A percentile compares a stretch with the other conserved stretches of the same genome.
These are phyloP conservation scores for Suillus cothurnatus DNA, from an alignment of 768 basidiomycete species.

Conservation along the genomic window DNA sequence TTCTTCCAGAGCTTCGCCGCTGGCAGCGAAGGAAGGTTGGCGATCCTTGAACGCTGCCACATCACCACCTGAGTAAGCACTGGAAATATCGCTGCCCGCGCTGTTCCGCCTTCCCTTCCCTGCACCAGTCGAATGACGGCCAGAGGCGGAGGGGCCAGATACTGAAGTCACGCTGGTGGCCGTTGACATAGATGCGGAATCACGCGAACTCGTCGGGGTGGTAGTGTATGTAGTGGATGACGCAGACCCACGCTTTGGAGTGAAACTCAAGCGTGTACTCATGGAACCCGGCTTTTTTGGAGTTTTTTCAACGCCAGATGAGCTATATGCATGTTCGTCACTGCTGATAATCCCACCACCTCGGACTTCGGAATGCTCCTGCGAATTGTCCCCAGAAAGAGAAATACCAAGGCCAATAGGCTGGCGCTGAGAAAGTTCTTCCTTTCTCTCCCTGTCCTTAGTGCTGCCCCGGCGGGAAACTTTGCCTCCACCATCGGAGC, in stretches of 20 bases:
- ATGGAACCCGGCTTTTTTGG: constrained; percentile 63
- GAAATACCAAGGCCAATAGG: constrained; percentile 38
- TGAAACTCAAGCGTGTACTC: constrained; percentile 70
- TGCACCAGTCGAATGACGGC: constrained; percentile 63
- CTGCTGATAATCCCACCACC: constrained; percentile 51
- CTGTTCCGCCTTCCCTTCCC: constrained; percentile 77
- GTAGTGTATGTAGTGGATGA: constrained; percentile 87
- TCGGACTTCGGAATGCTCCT: constrained; percentile 45
- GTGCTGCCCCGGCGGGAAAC: constrained; percentile 39
- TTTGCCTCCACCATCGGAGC: constrained; percentile 35
- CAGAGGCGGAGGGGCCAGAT: constrained; percentile 59
- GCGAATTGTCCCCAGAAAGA: constrained; percentile 33
- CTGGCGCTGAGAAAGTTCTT: constrained; percentile 17
- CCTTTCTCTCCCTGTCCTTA: constrained; percentile 50
- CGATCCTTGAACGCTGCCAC: constrained; percentile 67
- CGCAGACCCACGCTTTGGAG: constrained; percentile 85
- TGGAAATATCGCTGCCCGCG: constrained; percentile 83
- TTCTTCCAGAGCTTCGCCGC: constrained; percentile 63
- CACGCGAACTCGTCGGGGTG: constrained; percentile 82
- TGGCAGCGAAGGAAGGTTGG: constrained; percentile 57
- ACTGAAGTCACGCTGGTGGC: constrained; percentile 79
- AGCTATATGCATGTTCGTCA: constrained; percentile 54
- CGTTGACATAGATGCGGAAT: constrained; percentile 82
- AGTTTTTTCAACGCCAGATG: constrained; percentile 58
- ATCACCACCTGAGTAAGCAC: constrained; percentile 66